Conservation (phyloP, 1,284 basidiomycete genomes). For the Irpex rosettiformis region DNA sequence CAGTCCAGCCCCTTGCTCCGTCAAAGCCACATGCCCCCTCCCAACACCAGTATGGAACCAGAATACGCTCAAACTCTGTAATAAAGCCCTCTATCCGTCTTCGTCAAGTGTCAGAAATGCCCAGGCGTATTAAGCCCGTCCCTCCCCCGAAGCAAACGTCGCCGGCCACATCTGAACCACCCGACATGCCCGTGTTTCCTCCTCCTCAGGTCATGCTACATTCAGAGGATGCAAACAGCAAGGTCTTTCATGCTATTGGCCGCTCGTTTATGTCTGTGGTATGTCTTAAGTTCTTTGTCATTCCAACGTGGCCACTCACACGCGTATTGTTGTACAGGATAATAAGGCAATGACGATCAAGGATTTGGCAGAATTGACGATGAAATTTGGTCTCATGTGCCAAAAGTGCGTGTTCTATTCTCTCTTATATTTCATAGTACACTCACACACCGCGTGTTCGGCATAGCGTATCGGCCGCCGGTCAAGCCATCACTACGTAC, state of each 20-base stretch:
- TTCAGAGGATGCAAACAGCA: conserved; percentile 65
- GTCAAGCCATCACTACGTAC: conserved; percentile 76
- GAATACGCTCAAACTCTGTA: conserved; percentile 50
- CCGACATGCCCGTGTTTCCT: conserved; percentile 43
- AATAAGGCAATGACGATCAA: conserved; percentile 82
- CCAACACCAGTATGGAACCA: conserved; percentile 48
- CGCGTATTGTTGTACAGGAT: conserved; percentile 37
- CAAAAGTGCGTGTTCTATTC: conserved; percentile 55
- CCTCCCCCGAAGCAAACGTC: conserved; percentile 20
- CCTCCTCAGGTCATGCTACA: conserved; percentile 61
- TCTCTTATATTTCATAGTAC: conserved; percentile 7
- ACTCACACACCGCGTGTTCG: conserved; percentile 6
- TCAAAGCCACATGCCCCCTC: conserved; percentile 19
- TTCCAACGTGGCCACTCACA: neutral
- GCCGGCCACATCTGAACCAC: conserved; percentile 10
- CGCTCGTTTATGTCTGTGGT: conserved; percentile 71
- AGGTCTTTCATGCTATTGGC: conserved; percentile 67
- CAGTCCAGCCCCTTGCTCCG: conserved; percentile 21
- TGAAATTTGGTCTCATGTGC: conserved; percentile 61
- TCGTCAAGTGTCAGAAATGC: conserved; percentile 38
- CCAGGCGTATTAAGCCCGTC: conserved; percentile 36
- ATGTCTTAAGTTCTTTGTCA: conserved; percentile 29
- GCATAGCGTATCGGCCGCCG: conserved; percentile 65
- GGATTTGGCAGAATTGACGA: conserved; percentile 69
- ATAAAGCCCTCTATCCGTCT: conserved; percentile 49